phyloP scores from a whole-genome alignment of 2,329 filamentous ascomycete species.

The Phialocephala sp. region DNA sequence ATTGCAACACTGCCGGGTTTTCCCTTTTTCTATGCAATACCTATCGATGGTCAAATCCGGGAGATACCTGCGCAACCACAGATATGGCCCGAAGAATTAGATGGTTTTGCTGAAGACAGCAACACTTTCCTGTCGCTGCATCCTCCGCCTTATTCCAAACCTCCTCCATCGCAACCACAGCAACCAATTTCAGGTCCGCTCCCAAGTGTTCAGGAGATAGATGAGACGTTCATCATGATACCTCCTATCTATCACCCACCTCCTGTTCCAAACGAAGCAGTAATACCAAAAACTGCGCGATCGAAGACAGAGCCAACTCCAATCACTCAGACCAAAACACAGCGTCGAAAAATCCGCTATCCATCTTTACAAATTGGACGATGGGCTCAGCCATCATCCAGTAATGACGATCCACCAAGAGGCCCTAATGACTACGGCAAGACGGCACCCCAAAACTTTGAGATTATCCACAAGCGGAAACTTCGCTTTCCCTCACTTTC shows the following conservation, averaged over 20 bases:
- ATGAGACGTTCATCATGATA: conserved; percentile 5
- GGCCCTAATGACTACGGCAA: background rate
- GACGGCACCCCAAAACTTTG: background rate
- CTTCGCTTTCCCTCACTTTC: conserved; percentile 3
- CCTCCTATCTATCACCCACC: background rate
- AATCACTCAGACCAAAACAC: background rate
- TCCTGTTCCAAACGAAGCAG: background rate
- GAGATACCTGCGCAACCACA: conserved; percentile 9
- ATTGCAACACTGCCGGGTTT: conserved; percentile 20
- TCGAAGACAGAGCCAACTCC: background rate
- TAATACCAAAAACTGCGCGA: background rate
- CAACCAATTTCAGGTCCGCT: background rate
- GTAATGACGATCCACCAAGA: background rate
- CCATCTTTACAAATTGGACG: conserved; percentile 12
- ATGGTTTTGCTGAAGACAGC: conserved; percentile 11
- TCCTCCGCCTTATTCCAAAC: conserved; percentile 11
- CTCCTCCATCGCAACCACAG: conserved; percentile 10
- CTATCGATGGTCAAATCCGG: conserved; percentile 14
- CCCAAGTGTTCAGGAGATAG: conserved; percentile 12
- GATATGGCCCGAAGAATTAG: background rate
- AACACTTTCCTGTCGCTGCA: conserved; percentile 2
- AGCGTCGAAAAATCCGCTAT: conserved; percentile 9
- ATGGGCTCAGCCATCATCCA: conserved; percentile 3
- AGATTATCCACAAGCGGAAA: conserved; percentile 6
- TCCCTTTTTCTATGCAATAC: conserved; percentile 19